Evolutionary conservation across 768 basidiomycete genomes (phyloP).

Genomic region (Leccinum aurantiacum): DNA sequence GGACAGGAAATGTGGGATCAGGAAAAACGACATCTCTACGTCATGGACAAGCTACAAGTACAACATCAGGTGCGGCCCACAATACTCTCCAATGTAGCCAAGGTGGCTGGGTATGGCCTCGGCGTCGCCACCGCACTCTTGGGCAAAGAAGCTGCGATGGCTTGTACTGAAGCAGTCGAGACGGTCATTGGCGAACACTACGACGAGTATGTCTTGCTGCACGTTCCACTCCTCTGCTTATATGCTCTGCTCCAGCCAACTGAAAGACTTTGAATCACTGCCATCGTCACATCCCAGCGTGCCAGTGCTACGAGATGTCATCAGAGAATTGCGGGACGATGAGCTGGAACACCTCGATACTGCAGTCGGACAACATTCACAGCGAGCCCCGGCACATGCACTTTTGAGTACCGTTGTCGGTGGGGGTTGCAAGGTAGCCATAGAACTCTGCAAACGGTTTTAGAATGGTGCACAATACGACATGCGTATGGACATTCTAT

Average conservation of each 20-base stretch:
- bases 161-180: slow-evolving; percentile 97
- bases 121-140: slow-evolving; percentile 84
- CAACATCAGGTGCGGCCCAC: slow-evolving; percentile 89
- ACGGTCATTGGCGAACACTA: slow-evolving; percentile 98
- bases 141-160: slow-evolving; percentile 95
- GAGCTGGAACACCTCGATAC: slow-evolving; percentile 93
- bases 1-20: slow-evolving; percentile 96
- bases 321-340: slow-evolving; percentile 88
- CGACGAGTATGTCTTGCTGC: slow-evolving; percentile 73
- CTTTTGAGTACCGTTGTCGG: slow-evolving; percentile 84
- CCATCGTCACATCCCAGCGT: slow-evolving; percentile 75
- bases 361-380: slow-evolving; percentile 84
- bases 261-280: slow-evolving; percentile 67
- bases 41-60: slow-evolving; percentile 80
- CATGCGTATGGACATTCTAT: slow-evolving; percentile 4
- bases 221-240: slow-evolving; percentile 5
- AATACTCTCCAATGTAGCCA: slow-evolving; percentile 77
- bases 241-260: slow-evolving; percentile 55
- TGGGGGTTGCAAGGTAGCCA: slow-evolving; percentile 84
- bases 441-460: slow-evolving; percentile 83
- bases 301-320: slow-evolving; percentile 65
- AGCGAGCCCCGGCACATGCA: slow-evolving; percentile 89
- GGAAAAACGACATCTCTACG: slow-evolving; percentile 86
- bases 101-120: slow-evolving; percentile 82
- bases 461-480: slow-evolving; percentile 34